Base-by-base conservation (phyloP, 192 early-diverging fungal species). In the Borealophlyctis nickersoniae region DNA sequence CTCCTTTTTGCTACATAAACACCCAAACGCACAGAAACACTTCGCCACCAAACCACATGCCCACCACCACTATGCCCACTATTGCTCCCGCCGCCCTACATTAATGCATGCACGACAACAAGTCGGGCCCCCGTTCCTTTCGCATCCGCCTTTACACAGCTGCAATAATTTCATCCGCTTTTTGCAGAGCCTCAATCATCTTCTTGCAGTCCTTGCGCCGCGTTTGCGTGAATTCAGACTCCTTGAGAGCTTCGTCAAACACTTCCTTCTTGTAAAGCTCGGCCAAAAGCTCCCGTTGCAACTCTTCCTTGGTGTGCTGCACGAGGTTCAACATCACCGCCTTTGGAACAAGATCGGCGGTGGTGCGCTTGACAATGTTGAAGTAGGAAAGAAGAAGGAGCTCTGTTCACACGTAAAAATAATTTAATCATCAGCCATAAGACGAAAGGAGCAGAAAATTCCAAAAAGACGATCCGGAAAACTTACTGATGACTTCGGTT, bases 241-340 rank as follows among this genome's bases (percentile, higher is more conserved):
- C 98, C 80, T 98, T 93, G 73, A 99, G 78, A 56, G 94, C 78
- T 28, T 99, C 96, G 49, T 92, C 89, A 58, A 98, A 79, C 19
- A 91, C 91, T 53, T 98, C 95, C 23, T 87, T 81, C 82, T 98
- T 96, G 81, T 99, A 99, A 29, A 99, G 75, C 78, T 99, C 96
- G 55, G 90, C 80, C 14, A 99, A 81, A 26, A 99, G 77, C 75
- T 98, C 95, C 36, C 92, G 86, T 77, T 99, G 97, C 57, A 99
- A 77, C 58, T 92, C 91, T 56, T 98, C 92, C 77, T 92, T 96
- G 34, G 94, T 82, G 63, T 85, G 75, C 62, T 77, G 82, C 11
- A 99, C 98, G 48, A 99, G 80, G 75, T 96, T 98, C 48, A 98
- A 85, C 96, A 99, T 99, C 58, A 99, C 88, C 3, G 96, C 91